phyloP scores from a whole-genome alignment of 495 filamentous ascomycete species.

The Cudoniella acicularis region DNA sequence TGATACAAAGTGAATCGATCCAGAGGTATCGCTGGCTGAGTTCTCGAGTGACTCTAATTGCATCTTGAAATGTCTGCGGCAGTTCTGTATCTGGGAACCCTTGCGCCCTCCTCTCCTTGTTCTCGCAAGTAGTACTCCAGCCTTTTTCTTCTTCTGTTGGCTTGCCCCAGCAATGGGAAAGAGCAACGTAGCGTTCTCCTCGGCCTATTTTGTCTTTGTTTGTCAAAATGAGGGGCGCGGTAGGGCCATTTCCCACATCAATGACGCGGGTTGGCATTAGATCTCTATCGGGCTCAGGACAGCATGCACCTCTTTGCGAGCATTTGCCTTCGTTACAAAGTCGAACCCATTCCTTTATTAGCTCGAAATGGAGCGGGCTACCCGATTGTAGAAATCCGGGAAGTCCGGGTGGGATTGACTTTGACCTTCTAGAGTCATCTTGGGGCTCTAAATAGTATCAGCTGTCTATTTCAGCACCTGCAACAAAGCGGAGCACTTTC shows the following conservation, averaged over 20 bases:
- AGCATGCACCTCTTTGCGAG: not conserved
- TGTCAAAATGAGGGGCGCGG: not conserved
- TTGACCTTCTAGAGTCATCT: not conserved
- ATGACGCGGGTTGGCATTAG: conserved; percentile 4
- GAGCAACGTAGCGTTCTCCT: conserved; percentile 1
- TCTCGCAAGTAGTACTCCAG: not conserved
- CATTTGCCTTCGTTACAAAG: not conserved
- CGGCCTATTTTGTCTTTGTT: not conserved
- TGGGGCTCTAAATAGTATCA: not conserved
- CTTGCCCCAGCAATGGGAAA: conserved; percentile 17
- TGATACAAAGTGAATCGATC: conserved; percentile 27
- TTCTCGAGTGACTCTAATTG: conserved; percentile 5
- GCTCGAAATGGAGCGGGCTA: not conserved
- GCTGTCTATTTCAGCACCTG: conserved; percentile 3
- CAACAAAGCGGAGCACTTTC: not conserved
- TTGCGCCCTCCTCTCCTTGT: not conserved
- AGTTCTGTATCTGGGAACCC: not conserved
- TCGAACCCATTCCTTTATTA: conserved; percentile 2
- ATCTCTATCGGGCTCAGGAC: not conserved
- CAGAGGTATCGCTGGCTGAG: conserved; percentile 6
- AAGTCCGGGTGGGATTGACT: not conserved
- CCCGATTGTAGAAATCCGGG: not conserved
- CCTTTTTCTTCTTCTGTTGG: not conserved
- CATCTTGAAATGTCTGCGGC: conserved; percentile 7
- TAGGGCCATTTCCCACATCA: conserved; percentile 2